Base-by-base conservation (phyloP, 768 basidiomycete species). In the Mycena metata region DNA sequence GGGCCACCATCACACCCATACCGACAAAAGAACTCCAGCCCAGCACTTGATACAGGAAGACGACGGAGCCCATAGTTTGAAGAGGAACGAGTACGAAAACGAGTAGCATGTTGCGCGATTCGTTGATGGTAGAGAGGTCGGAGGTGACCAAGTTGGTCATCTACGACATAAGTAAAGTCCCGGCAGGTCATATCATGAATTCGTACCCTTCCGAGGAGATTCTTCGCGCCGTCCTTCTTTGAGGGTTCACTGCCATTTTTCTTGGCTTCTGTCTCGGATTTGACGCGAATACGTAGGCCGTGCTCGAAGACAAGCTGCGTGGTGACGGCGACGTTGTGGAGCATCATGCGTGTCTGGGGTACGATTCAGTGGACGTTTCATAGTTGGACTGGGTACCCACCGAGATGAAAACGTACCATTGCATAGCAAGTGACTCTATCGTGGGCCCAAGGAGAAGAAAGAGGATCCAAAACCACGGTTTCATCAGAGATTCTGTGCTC, bases 81-180 rank as follows among this genome's bases (percentile, higher is more conserved):
- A 85, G 71, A 3, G 85, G 85, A 24, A 83, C 63, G 2, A 64
- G 54, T 17, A 64, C n/a, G 36, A 51, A 16, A 5, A 69, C 21
- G 26, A 60, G 36, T 16, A 64, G 24, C 5, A 47, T 24, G 46
- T 64, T 57, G 39, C 63, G 55, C 5, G 46, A 45, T 36, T 64
- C 63, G 39, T 41, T 50, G 10, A 64, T 64, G 43, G 13, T 11
- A 12, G 56, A 68, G 8, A 56, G 49, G 76, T 94, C 92, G 1
- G 89, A 88, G 11, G 91, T 89, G 35, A 92, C 86, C 6, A 93
- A 78, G 60, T 92, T 94, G 76, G 90, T 94, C 74, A 94, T 89
- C 74, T 88, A 6, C 30, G 30, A 30, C 30, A 30, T 30, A 30
- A 30, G 30, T 30, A 30, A 30, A 3, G 30, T 30, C 30, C 30